phyloP scores from a whole-genome alignment of 352 stramenopile genomes.

The Phytophthora constricta region DNA sequence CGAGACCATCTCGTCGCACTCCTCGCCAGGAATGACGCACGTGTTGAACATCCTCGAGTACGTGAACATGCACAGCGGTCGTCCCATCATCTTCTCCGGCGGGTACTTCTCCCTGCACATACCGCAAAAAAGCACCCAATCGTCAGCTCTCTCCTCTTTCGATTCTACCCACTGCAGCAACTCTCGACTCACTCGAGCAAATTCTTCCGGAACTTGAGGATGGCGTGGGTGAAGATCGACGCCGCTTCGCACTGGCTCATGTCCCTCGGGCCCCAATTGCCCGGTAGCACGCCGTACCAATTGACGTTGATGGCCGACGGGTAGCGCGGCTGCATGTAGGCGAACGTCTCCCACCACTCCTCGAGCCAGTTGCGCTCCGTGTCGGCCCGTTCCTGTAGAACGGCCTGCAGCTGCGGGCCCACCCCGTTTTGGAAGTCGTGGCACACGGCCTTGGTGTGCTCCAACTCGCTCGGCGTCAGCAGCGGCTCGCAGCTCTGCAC shows the following conservation, averaged over 20 bases:
- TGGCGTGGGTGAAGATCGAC: conserved; percentile 84
- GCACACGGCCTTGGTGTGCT: conserved; percentile 91
- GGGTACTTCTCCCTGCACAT: conserved; percentile 86
- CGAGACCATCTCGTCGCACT: conserved; percentile 85
- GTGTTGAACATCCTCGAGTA: conserved; percentile 97
- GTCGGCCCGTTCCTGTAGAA: conserved; percentile 86
- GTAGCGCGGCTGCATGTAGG: conserved; percentile 95
- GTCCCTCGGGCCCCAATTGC: conserved; percentile 91
- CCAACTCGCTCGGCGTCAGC: conserved; percentile 86
- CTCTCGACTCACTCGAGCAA: conserved; percentile 77
- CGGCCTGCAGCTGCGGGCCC: conserved; percentile 90
- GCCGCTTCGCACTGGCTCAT: conserved; percentile 92
- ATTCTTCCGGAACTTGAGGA: conserved; percentile 93
- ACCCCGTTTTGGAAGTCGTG: conserved; percentile 91
- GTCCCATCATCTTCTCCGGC: conserved; percentile 93
- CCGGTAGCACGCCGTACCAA: conserved; percentile 97
- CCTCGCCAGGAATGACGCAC: conserved; percentile 93
- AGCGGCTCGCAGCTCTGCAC: conserved; percentile 93
- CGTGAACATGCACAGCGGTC: conserved; percentile 94
- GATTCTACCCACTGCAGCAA: no score
- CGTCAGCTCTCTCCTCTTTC: neutral
- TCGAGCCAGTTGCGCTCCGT: conserved; percentile 91
- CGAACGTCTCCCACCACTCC: conserved; percentile 97
- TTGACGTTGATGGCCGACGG: conserved; percentile 97
- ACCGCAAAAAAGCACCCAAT: conserved; percentile 3